Conservation (phyloP, 2,329 filamentous ascomycete genomes). For the Fusarium secorum region DNA sequence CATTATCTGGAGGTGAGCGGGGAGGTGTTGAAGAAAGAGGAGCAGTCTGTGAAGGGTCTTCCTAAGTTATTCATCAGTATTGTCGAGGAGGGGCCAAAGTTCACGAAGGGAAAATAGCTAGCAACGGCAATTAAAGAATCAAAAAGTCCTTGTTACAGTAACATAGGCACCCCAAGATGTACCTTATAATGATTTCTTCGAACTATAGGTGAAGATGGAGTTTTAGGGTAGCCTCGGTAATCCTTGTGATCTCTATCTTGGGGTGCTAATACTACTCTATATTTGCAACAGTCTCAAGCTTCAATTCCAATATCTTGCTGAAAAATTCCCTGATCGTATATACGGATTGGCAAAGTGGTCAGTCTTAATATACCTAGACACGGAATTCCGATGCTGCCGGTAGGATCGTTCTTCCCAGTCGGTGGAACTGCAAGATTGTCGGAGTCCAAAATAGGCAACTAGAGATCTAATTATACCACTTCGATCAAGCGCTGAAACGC, state of each 20-base stretch:
- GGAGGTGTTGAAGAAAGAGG: neutral
- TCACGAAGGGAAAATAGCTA: neutral
- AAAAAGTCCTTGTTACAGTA: neutral
- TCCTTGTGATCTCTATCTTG: neutral
- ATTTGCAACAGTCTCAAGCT: too few species aligned
- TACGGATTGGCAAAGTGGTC: neutral
- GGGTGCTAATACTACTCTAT: neutral
- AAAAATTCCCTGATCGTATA: neutral
- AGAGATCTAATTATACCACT: conserved; percentile 8
- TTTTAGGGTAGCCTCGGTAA: neutral
- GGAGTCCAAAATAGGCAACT: conserved; percentile 21
- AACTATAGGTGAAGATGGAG: too few species aligned
- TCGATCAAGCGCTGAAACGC: neutral
- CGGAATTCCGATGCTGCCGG: neutral
- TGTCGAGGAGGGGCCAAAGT: neutral
- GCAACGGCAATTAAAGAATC: neutral
- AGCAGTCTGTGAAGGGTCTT: neutral
- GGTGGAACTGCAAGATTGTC: neutral
- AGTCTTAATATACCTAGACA: neutral
- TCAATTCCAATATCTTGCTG: neutral
- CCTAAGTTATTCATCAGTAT: neutral
- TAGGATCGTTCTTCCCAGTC: neutral
- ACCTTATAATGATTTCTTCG: too few species aligned
- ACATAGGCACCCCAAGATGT: neutral
- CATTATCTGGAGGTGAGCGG: neutral